Conservation (phyloP, 805 yeast genomes). For the Yarrowia sp. region DNA sequence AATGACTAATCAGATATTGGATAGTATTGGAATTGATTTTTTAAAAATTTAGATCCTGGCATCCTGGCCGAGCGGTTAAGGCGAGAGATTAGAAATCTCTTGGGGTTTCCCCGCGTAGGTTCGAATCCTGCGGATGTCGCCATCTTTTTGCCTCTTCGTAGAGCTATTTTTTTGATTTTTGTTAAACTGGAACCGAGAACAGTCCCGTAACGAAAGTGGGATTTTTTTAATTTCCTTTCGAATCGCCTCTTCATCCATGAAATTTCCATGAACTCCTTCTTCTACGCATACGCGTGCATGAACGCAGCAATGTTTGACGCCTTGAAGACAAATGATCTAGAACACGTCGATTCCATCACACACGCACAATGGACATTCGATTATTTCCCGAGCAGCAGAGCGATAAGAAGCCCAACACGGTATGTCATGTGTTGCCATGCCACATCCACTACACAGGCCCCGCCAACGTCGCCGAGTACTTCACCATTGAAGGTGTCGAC, state of each 20-base stretch:
- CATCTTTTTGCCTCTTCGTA: neutral
- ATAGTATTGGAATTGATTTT: too few relatives aligned
- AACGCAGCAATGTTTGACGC: neutral
- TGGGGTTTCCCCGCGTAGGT: slow-evolving; percentile 26
- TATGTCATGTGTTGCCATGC: slow-evolving; percentile 34
- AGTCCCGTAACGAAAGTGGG: too few relatives aligned
- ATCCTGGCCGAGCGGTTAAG: slow-evolving; percentile 26
- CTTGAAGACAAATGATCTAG: neutral
- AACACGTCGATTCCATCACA: neutral
- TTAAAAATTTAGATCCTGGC: slow-evolving; percentile 2
- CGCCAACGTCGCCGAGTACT: slow-evolving; percentile 31
- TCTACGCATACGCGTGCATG: neutral
- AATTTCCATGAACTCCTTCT: neutral
- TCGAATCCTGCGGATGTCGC: slow-evolving; percentile 26
- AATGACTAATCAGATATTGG: neutral
- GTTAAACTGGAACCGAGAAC: too few relatives aligned
- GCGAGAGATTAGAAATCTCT: slow-evolving; percentile 26
- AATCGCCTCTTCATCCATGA: too few relatives aligned
- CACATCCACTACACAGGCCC: slow-evolving; percentile 33
- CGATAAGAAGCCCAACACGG: slow-evolving; percentile 19
- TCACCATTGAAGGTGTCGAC: slow-evolving; percentile 24
- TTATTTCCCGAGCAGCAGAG: slow-evolving; percentile 5
- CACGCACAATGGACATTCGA: slow-evolving; percentile 8
- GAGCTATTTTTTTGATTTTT: neutral
- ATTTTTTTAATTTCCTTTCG: too few relatives aligned